phyloP scores from a whole-genome alignment of 1,139 yeast genomes.

The Komagataea norvegica region DNA sequence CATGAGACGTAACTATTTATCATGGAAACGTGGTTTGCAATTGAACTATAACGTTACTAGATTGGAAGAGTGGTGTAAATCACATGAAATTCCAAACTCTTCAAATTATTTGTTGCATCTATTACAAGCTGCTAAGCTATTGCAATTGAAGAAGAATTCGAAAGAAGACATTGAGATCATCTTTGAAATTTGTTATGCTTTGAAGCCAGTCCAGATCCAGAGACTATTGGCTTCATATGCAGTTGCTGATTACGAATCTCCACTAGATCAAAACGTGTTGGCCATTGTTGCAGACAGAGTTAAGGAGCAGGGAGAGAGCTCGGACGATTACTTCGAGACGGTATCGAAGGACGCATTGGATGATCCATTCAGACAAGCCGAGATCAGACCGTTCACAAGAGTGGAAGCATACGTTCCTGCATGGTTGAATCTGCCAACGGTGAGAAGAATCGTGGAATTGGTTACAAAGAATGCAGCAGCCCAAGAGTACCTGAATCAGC shows the following conservation, averaged over 20 bases:
- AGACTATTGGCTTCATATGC: conserved; percentile 84
- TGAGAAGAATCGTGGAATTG: conserved; percentile 83
- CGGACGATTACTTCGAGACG: conserved; percentile 63
- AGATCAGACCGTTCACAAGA: conserved; percentile 78
- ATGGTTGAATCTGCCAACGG: conserved; percentile 83
- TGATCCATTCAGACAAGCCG: conserved; percentile 83
- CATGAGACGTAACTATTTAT: conserved; percentile 89
- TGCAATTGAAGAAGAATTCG: conserved; percentile 88
- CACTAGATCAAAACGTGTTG: conserved; percentile 79
- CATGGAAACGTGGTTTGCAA: conserved; percentile 98
- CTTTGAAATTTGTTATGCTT: conserved; percentile 90
- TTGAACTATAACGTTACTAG: conserved; percentile 94
- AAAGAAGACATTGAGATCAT: conserved; percentile 88
- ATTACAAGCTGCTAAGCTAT: conserved; percentile 87
- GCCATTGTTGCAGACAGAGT: conserved; percentile 84
- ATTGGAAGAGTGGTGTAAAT: conserved; percentile 97
- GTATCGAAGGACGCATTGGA: conserved; percentile 70
- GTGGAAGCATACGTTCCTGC: conserved; percentile 98
- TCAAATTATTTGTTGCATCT: conserved; percentile 83
- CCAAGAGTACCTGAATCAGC: conserved; percentile 24
- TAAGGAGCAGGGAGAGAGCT: conserved; percentile 52
- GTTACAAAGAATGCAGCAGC: conserved; percentile 74
- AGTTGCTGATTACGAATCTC: conserved; percentile 93
- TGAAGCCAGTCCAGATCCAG: conserved; percentile 92
- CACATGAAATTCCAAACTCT: conserved; percentile 89